phyloP scores from a whole-genome alignment of 192 early-diverging fungal species.

The Coemansia sp. region DNA sequence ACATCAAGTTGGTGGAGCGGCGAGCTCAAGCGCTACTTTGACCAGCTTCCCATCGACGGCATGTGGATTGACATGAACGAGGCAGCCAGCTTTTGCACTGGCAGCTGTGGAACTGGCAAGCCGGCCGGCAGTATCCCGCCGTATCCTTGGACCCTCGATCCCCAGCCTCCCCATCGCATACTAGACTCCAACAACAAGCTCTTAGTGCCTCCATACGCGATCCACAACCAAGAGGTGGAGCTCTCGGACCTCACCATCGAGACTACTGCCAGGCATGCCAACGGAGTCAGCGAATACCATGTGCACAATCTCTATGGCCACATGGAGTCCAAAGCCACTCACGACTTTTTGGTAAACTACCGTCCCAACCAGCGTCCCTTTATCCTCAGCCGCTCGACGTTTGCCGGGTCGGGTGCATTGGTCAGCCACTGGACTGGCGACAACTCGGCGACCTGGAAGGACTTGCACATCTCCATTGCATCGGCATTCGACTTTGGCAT shows the following conservation, averaged over 20 bases:
- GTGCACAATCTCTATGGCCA: constrained; percentile 68
- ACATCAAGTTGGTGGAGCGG: constrained; percentile 55
- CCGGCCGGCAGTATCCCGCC: constrained; percentile 17
- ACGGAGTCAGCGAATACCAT: constrained; percentile 57
- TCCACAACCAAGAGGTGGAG: constrained; percentile 55
- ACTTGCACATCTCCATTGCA: constrained; percentile 63
- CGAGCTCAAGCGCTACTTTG: constrained; percentile 48
- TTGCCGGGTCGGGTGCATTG: constrained; percentile 62
- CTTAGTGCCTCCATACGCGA: constrained; percentile 57
- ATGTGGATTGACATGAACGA: constrained; percentile 80
- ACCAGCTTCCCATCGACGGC: constrained; percentile 54
- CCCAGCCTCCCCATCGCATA: constrained; percentile 21
- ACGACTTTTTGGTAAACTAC: constrained; percentile 42
- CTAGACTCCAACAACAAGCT: constrained; percentile 41
- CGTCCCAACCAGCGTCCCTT: constrained; percentile 60
- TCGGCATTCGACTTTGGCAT: constrained; percentile 68
- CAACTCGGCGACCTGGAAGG: constrained; percentile 63
- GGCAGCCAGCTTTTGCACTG: constrained; percentile 66
- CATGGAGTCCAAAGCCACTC: constrained; percentile 61
- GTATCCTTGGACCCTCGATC: constrained; percentile 21
- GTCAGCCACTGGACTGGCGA: constrained; percentile 59
- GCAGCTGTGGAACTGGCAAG: constrained; percentile 54
- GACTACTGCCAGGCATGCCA: constrained; percentile 56
- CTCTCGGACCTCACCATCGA: constrained; percentile 57
- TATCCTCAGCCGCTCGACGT: constrained; percentile 66